Percentiles rank a stretch among this genome's conserved stretches.
Conservation (phyloP, 495 filamentous ascomycete genomes). For the Lindgomyces ingoldianus region DNA sequence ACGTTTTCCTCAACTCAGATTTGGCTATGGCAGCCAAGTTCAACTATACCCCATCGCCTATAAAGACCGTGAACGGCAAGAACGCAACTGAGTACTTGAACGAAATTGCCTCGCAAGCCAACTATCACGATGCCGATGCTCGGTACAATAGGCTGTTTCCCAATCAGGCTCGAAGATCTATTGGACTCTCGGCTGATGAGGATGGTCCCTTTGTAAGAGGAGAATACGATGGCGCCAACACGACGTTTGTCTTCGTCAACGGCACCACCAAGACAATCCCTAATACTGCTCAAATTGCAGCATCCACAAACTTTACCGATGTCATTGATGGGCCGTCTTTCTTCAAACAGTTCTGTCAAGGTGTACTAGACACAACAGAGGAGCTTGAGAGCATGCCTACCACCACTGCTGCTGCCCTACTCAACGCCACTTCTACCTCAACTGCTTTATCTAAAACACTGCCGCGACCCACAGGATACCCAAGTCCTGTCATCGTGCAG, state of each 20-base stretch:
- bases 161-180: constrained; percentile 34
- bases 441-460: not conserved
- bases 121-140: constrained; percentile 49
- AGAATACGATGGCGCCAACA: constrained; percentile 41
- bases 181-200: not conserved
- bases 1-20: constrained; percentile 17
- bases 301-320: constrained; percentile 9
- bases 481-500: constrained; percentile 21
- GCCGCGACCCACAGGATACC: constrained; percentile 16
- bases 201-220: not conserved
- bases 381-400: not conserved
- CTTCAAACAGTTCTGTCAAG: constrained; percentile 28
- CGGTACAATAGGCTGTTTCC: constrained; percentile 52
- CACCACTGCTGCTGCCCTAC: not conserved
- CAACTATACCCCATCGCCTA: constrained; percentile 22
- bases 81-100: constrained; percentile 43
- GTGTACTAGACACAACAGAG: not conserved
- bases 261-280: constrained; percentile 41
- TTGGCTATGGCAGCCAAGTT: not conserved
- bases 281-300: constrained; percentile 45
- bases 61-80: constrained; percentile 45
- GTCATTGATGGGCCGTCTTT: constrained; percentile 25
- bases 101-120: constrained; percentile 37
- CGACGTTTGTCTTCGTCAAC: constrained; percentile 50
- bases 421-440: not conserved